Base-by-base conservation (phyloP, 2,329 filamentous ascomycete genomes). In the Tolypocladium nubicola region DNA sequence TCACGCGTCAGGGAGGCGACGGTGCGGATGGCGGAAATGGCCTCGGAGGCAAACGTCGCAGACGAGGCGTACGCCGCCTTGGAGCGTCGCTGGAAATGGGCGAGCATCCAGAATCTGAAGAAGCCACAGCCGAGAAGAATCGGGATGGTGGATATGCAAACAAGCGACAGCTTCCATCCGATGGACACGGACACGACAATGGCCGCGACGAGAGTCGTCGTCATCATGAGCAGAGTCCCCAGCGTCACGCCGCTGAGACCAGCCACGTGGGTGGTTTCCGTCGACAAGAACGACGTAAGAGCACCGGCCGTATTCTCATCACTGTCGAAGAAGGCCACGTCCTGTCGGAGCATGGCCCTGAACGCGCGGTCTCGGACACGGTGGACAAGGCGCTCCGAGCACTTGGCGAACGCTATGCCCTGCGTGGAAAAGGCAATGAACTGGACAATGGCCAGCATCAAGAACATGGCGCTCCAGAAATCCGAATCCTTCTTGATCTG, bases 1-100 rank as follows among this genome's bases (percentile, higher is more conserved):
- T 99, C 94, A 11, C 93, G 84, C 0, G 92, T 96, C 50, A 99
- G 80, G 10, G 90, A 89, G 4, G 92, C 93, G 11, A 97, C 92
- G 2, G 94, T 97, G 55, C 93, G 88, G 63, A 97, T 97, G 8
- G 92, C 89, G 2, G 90, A 92, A 38, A 95, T 96, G 49, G 92
- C 92, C 72, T 99, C 94, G 52, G 92, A 94, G 13, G 94, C 94
- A 68, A 88, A 96, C 57, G 86, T 87, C 9, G 93, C 93, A 58
- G 90, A 93, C 58, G 81, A 76, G 67, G 90, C 81, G 68, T 97
- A 92, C 4, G 90, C 86, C 62, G 79, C 78, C 76, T 94, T 95
- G 1, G 90, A 86, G 30, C 89, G 87, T 41, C 79, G 80, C 73
- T 89, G 88, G 76, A 90, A 96, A 62, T 84, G 81, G 1, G 89